phyloP scores from a whole-genome alignment of 768 basidiomycete genomes.

The Filobasidium wieringae region DNA sequence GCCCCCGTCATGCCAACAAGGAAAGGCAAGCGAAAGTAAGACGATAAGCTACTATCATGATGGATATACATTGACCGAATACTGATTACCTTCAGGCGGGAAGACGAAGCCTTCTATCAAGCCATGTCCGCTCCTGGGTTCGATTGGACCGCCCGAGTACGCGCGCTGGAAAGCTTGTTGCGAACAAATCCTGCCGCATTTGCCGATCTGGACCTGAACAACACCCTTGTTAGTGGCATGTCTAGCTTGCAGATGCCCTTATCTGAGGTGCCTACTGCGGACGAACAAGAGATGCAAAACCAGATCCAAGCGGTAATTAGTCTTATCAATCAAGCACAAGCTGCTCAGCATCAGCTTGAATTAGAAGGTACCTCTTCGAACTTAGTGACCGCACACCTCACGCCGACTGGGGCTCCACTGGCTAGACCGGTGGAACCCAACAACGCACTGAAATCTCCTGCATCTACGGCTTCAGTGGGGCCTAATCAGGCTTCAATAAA shows the following conservation, averaged over 20 bases:
- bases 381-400: too few relatives aligned
- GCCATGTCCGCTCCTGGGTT: neutral
- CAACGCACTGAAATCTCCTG: too few relatives aligned
- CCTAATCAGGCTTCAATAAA: too few relatives aligned
- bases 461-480: too few relatives aligned
- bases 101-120: slow-evolving; percentile 22
- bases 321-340: neutral
- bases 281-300: slow-evolving; percentile 1
- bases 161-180: slow-evolving; percentile 27
- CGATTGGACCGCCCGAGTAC: neutral
- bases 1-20: slow-evolving; percentile 23
- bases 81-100: slow-evolving; percentile 7
- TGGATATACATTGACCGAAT: too few relatives aligned
- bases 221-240: neutral
- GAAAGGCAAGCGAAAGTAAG: slow-evolving; percentile 20
- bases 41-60: too few relatives aligned
- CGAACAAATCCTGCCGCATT: slow-evolving; percentile 23
- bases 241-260: neutral
- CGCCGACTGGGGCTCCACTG: too few relatives aligned
- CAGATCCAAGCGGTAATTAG: neutral
- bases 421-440: too few relatives aligned
- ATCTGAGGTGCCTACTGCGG: neutral
- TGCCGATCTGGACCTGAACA: neutral
- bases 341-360: neutral
- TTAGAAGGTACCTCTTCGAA: too few relatives aligned